Conservation (phyloP, 306 rosid species). For the Vigna hirtella region DNA sequence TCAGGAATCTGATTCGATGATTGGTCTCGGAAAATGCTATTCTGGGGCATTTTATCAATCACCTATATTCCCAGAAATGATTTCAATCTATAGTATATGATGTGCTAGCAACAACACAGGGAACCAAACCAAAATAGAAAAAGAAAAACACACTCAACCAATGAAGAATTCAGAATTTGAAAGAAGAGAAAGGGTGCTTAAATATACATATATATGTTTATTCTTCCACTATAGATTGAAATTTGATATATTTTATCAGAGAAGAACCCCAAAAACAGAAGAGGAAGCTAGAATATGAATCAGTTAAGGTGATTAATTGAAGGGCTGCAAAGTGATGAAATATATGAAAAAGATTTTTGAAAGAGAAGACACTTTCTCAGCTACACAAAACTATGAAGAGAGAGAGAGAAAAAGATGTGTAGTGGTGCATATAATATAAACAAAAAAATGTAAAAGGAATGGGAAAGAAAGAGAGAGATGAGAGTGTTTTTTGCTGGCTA, state of each 20-base stretch:
- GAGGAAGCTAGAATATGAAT: slow-evolving; percentile 29
- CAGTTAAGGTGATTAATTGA: slow-evolving; percentile 17
- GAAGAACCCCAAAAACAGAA: slow-evolving; percentile 17
- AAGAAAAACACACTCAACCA: background rate
- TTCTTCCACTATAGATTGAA: slow-evolving; percentile 34
- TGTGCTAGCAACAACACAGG: background rate
- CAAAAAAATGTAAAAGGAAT: slow-evolving; percentile 35
- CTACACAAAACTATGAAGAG: slow-evolving; percentile 53
- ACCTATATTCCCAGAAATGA: slow-evolving; percentile 33
- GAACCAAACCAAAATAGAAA: background rate
- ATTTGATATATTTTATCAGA: background rate
- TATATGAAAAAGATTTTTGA: slow-evolving; percentile 12
- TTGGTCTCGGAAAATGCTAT: slow-evolving; percentile 37
- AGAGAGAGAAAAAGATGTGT: slow-evolving; percentile 19
- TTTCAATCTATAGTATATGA: slow-evolving; percentile 30
- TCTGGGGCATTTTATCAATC: slow-evolving; percentile 51
- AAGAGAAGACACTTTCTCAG: slow-evolving; percentile 48
- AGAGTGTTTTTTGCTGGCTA: slow-evolving; percentile 38
- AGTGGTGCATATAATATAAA: slow-evolving; percentile 52
- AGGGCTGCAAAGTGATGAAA: slow-evolving; percentile 35
- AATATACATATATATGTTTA: background rate
- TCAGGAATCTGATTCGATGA: slow-evolving; percentile 73
- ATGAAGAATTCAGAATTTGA: slow-evolving; percentile 32
- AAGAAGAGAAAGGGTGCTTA: background rate
- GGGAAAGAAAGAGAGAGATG: slow-evolving; percentile 48